Percentiles rank a stretch among this genome's conserved stretches.
These are phyloP conservation scores for Fusarium sp. DNA, from an alignment of 2,329 filamentous ascomycete genomes.

Conservation along the genomic window DNA sequence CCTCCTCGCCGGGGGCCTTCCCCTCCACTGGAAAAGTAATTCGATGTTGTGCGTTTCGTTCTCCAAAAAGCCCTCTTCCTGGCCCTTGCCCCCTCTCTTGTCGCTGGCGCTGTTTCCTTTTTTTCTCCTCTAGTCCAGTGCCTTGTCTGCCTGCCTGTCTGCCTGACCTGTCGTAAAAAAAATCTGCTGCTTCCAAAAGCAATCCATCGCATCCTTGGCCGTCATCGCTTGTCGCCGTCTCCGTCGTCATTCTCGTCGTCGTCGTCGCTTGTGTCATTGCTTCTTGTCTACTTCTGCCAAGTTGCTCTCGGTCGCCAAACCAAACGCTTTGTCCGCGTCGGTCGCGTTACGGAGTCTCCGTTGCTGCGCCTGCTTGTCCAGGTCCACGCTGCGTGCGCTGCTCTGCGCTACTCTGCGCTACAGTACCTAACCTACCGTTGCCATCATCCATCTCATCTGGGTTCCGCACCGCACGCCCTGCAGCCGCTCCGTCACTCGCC, in stretches of 20 bases:
- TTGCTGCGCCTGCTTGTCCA: constrained; percentile 39
- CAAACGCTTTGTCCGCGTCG: constrained; percentile 29
- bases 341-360: constrained; percentile 40
- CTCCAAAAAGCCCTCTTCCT: constrained; percentile 35
- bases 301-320: constrained; percentile 15
- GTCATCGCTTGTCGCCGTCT: constrained; percentile 18
- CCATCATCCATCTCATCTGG: constrained; percentile 42
- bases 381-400: constrained; percentile 26
- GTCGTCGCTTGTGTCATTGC: constrained; percentile 34
- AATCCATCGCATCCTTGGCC: constrained; percentile 14
- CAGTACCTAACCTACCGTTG: constrained; percentile 25
- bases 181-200: constrained; percentile 19
- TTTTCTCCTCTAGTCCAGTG: constrained; percentile 14
- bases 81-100: constrained; percentile 25
- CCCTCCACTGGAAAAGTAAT: constrained; percentile 35
- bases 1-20: constrained; percentile 26
- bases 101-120: constrained; percentile 27
- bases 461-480: constrained; percentile 42
- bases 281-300: constrained; percentile 7
- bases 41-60: constrained; percentile 41
- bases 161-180: constrained; percentile 12
- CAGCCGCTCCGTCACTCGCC: constrained; percentile 43
- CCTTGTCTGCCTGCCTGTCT: constrained; percentile 3
- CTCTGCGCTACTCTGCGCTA: not conserved
- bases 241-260: constrained; percentile 16